These are phyloP conservation scores for Xerocomellus chrysenteron DNA, from an alignment of 768 basidiomycete genomes.

Conservation along the genomic window DNA sequence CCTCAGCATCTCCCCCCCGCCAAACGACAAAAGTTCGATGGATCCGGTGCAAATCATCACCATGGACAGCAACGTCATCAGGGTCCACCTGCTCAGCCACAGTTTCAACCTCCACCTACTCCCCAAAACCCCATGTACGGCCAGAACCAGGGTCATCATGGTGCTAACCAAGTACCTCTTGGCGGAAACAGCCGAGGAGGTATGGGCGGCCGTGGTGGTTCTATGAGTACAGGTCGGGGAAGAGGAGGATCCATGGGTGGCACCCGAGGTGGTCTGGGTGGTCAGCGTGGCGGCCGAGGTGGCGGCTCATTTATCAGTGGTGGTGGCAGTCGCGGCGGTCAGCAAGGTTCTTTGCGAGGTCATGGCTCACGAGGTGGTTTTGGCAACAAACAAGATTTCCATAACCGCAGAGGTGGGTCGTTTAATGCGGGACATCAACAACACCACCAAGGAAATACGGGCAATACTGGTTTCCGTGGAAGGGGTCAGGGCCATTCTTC, in stretches of 20 bases:
- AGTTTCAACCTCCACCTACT: conserved; percentile 43
- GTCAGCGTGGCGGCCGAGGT: conserved; percentile 42
- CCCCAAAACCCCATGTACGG: conserved; percentile 30
- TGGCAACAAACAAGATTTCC: conserved; percentile 58
- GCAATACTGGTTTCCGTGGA: conserved; percentile 51
- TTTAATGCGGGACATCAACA: conserved; percentile 49
- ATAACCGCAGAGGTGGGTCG: conserved; percentile 64
- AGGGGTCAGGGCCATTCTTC: conserved; percentile 57
- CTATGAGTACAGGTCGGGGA: conserved; percentile 33
- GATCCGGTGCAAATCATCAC: conserved; percentile 52
- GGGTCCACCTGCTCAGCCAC: conserved; percentile 58
- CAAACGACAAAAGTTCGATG: conserved; percentile 88
- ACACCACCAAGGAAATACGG: conserved; percentile 36
- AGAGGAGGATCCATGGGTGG: conserved; percentile 51
- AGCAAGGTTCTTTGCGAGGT: conserved; percentile 52
- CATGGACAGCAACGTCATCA: conserved; percentile 44
- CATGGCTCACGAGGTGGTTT: conserved; percentile 69
- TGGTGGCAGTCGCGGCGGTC: conserved; percentile 45
- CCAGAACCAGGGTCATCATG: conserved; percentile 42
- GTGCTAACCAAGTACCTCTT: conserved; percentile 39
- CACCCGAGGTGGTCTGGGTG: conserved; percentile 45
- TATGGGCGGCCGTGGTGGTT: conserved; percentile 44
- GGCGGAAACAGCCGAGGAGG: conserved; percentile 48
- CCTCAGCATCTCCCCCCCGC: conserved; percentile 88
- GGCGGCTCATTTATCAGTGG: conserved; percentile 33